A percentile compares a stretch with the other conserved stretches of the same genome.
Evolutionary conservation across 1,139 yeast species (phyloP).

Genomic region (Suhomyces taliae): DNA sequence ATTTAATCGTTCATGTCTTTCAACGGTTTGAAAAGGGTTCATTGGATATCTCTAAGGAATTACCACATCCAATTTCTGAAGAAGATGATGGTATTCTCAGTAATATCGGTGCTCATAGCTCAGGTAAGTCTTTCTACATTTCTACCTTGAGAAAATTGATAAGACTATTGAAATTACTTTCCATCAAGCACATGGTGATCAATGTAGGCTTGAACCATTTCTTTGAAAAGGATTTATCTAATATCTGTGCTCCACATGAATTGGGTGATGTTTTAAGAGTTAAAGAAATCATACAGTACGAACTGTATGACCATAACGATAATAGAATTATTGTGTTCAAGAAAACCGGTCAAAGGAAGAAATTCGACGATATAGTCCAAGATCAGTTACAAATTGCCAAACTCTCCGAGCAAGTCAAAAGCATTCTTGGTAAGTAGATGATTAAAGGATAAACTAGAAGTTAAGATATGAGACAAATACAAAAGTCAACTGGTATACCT

Average conservation of each 20-base stretch:
- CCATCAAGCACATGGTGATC: conserved; percentile 22
- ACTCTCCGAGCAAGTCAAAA: conserved; percentile 4
- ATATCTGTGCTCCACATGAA: conserved; percentile 13
- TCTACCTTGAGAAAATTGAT: conserved; percentile 19
- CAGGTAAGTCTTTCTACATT: conserved; percentile 23
- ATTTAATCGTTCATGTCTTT: conserved; percentile 24
- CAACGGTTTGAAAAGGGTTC: conserved; percentile 12
- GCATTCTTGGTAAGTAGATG: neutral
- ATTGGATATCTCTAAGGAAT: neutral
- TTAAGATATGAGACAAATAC: too few species aligned
- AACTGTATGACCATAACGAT: conserved; percentile 1
- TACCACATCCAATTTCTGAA: conserved; percentile 3
- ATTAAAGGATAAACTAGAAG: neutral
- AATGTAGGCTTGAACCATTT: conserved; percentile 21
- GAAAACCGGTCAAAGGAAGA: neutral
- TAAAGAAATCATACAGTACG: conserved; percentile 9
- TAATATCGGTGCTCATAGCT: conserved; percentile 14
- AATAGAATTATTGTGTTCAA: conserved; percentile 5
- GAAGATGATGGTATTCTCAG: conserved; percentile 16
- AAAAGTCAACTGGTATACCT: too few species aligned
- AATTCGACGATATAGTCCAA: conserved; percentile 2
- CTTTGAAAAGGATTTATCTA: conserved; percentile 12
- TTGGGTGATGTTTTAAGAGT: conserved; percentile 12
- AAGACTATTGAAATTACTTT: conserved; percentile 18
- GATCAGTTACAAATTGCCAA: conserved; percentile 10